Conservation (phyloP, 2,329 filamentous ascomycete species). For the Colletotrichum tamarilloi region DNA sequence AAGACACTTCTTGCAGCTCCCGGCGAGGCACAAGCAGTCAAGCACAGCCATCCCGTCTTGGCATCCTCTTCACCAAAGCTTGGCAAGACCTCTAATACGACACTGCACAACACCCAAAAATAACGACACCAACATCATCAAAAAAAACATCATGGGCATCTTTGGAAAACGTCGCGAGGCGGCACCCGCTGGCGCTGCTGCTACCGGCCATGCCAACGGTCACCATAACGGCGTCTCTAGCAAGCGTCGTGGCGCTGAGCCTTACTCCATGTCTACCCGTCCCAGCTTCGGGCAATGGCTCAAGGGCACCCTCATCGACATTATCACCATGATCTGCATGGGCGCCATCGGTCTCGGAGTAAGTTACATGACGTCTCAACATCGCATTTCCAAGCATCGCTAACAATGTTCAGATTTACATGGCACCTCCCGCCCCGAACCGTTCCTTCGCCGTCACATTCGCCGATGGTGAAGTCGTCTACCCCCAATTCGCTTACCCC, state of each 20-base stretch:
- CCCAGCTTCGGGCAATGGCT: slow-evolving; percentile 78
- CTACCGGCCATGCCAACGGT: slow-evolving; percentile 1
- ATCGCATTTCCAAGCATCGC: background rate
- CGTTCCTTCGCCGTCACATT: slow-evolving; percentile 78
- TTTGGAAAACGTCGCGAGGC: slow-evolving; percentile 22
- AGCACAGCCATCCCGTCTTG: slow-evolving; percentile 34
- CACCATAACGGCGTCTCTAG: background rate
- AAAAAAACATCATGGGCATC: slow-evolving; percentile 20
- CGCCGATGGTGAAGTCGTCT: slow-evolving; percentile 73
- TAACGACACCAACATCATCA: background rate
- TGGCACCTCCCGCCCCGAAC: slow-evolving; percentile 72
- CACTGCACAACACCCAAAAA: background rate
- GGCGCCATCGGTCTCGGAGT: slow-evolving; percentile 76
- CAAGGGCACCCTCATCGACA: slow-evolving; percentile 74
- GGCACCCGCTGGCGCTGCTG: background rate
- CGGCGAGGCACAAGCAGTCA: slow-evolving; percentile 28
- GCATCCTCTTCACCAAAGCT: slow-evolving; percentile 18
- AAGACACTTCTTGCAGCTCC: slow-evolving; percentile 19
- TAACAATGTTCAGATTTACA: slow-evolving; percentile 61
- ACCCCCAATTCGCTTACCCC: slow-evolving; percentile 78
- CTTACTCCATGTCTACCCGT: slow-evolving; percentile 58
- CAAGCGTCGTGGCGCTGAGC: slow-evolving; percentile 16
- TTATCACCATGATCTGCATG: slow-evolving; percentile 74
- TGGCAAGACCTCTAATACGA: background rate
- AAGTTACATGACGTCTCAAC: slow-evolving; percentile 40